A percentile compares a stretch with the other conserved stretches of the same genome.
These are phyloP conservation scores for Yamadazyma triangularis DNA, from an alignment of 1,139 yeast species.

Conservation along the genomic window DNA sequence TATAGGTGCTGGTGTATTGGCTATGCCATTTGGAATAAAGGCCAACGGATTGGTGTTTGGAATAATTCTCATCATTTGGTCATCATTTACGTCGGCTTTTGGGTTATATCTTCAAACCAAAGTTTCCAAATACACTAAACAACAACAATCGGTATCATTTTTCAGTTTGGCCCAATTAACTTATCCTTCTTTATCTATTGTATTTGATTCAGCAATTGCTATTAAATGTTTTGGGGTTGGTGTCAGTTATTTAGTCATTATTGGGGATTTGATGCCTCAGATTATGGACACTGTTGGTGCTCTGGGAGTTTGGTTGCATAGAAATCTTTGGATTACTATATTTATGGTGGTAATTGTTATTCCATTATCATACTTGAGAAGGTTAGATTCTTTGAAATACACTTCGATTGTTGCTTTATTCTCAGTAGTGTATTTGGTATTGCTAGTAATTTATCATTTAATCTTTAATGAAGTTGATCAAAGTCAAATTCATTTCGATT, in stretches of 20 bases:
- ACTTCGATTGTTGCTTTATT: constrained; percentile 78
- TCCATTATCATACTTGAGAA: constrained; percentile 72
- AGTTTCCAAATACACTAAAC: constrained; percentile 46
- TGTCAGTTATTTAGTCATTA: constrained; percentile 78
- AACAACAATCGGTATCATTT: constrained; percentile 47
- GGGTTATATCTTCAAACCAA: constrained; percentile 51
- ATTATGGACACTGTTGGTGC: constrained; percentile 45
- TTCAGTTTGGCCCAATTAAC: constrained; percentile 52
- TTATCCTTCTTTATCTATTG: constrained; percentile 44
- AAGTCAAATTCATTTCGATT: constrained; percentile 19
- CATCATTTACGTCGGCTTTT: constrained; percentile 47
- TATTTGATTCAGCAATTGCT: constrained; percentile 51
- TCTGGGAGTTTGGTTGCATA: constrained; percentile 24
- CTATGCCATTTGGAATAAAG: constrained; percentile 54
- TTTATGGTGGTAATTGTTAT: constrained; percentile 54
- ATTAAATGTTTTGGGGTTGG: constrained; percentile 89
- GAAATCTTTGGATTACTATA: constrained; percentile 68
- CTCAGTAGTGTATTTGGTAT: constrained; percentile 72
- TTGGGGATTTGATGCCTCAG: constrained; percentile 89
- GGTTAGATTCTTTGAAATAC: constrained; percentile 78
- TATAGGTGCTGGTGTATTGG: constrained; percentile 54
- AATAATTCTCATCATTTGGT: constrained; percentile 39
- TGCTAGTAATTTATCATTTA: constrained; percentile 69
- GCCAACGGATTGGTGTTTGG: constrained; percentile 50
- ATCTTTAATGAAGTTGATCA: constrained; percentile 29